These are phyloP conservation scores for Pleurozium schreberi DNA, from an alignment of 225 moss, liverwort and hornwort genomes.

Conservation along the genomic window DNA sequence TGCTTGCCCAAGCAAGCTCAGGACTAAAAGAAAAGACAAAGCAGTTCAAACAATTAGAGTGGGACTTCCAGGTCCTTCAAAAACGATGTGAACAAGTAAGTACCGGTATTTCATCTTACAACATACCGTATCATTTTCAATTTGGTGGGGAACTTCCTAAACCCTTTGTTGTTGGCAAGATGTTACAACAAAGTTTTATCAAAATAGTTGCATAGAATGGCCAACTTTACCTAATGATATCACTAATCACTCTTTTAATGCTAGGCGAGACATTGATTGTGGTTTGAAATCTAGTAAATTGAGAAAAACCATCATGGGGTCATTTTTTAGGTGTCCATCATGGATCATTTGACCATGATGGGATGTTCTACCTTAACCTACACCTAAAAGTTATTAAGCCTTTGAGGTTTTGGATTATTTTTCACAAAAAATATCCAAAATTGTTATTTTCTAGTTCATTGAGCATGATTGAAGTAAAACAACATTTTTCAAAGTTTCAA, in stretches of 20 bases:
- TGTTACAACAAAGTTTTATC: neutral
- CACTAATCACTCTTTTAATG: too few relatives aligned
- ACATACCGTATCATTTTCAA: neutral
- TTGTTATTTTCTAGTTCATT: neutral
- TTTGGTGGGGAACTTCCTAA: neutral
- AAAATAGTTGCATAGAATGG: neutral
- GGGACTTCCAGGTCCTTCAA: slow-evolving; percentile 68
- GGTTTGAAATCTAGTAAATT: too few relatives aligned
- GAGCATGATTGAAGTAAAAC: neutral
- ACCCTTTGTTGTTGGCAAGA: neutral
- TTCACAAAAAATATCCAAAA: neutral
- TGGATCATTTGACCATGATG: too few relatives aligned
- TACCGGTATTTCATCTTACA: neutral
- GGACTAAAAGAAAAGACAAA: slow-evolving; percentile 42
- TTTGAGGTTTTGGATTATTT: neutral
- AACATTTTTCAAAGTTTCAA: too few relatives aligned
- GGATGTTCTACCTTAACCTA: too few relatives aligned
- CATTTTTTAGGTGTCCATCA: too few relatives aligned
- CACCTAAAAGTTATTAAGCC: rapidly evolving
- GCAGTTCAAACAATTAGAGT: slow-evolving; percentile 52
- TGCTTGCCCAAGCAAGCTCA: slow-evolving; percentile 31
- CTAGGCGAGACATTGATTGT: too few relatives aligned
- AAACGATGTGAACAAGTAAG: slow-evolving; percentile 41
- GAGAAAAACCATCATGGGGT: too few relatives aligned
- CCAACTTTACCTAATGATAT: too few relatives aligned